A percentile compares a stretch with the other conserved stretches of the same genome.
These are phyloP conservation scores for Ceratocystis alfenasii DNA, from an alignment of 2,329 filamentous ascomycete species.

Conservation along the genomic window DNA sequence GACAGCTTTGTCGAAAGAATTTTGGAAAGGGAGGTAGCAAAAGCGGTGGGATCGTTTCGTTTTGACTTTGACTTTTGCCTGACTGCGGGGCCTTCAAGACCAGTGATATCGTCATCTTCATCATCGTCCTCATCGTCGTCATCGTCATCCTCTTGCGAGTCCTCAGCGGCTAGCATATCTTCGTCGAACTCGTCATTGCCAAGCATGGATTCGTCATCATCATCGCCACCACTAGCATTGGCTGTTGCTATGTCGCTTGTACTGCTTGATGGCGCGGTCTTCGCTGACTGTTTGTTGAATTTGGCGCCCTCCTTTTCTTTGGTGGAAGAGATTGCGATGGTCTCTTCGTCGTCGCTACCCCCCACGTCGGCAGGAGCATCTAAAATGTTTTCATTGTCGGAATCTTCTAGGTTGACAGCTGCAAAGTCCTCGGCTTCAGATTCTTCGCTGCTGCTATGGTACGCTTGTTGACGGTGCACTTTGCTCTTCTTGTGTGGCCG, in stretches of 20 bases:
- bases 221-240: slow-evolving; percentile 23
- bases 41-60: slow-evolving; percentile 81
- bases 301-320: slow-evolving; percentile 23
- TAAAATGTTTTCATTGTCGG: slow-evolving; percentile 47
- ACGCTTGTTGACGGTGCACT: slow-evolving; percentile 33
- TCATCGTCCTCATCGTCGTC: slow-evolving; percentile 26
- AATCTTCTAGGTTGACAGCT: slow-evolving; percentile 44
- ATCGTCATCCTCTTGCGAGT: slow-evolving; percentile 26
- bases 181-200: slow-evolving; percentile 30
- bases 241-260: slow-evolving; percentile 26
- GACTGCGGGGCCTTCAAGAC: slow-evolving; percentile 28
- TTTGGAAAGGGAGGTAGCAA: slow-evolving; percentile 85
- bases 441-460: slow-evolving; percentile 43
- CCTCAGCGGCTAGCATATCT: slow-evolving; percentile 26
- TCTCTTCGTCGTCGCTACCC: slow-evolving; percentile 31
- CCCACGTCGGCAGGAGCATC: slow-evolving; percentile 39
- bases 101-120: slow-evolving; percentile 34
- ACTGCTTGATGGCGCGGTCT: slow-evolving; percentile 25
- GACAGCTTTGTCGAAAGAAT: slow-evolving; percentile 85
- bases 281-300: slow-evolving; percentile 22
- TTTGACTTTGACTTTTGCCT: slow-evolving; percentile 49
- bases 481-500: slow-evolving; percentile 38
- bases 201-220: slow-evolving; percentile 19
- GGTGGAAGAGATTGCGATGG: slow-evolving; percentile 26
- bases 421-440: slow-evolving; percentile 34